Evolutionary conservation across 2,329 filamentous ascomycete species (phyloP).

Genomic region (Paramyrothecium sp.): DNA sequence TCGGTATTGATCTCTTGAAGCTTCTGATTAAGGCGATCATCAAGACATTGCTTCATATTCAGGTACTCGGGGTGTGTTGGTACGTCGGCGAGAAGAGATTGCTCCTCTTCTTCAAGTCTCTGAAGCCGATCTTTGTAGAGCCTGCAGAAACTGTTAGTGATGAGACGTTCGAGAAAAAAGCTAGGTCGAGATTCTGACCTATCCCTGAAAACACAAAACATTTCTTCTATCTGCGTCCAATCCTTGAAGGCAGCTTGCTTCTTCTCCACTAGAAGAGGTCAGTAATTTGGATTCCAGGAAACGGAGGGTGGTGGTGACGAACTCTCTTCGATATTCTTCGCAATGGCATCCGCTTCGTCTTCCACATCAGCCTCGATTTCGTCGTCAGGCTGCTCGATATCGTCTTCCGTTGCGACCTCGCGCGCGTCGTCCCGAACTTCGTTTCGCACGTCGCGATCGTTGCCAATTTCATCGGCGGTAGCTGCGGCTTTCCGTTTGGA

Average conservation of each 20-base stretch:
- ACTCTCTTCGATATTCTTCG: conserved; percentile 66
- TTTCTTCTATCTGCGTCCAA: conserved; percentile 77
- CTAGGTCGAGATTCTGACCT: conserved; percentile 48
- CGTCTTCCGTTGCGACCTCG: conserved; percentile 35
- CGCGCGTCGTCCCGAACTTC: conserved; percentile 29
- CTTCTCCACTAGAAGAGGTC: conserved; percentile 59
- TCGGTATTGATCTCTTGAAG: conserved; percentile 73
- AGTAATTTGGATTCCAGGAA: conserved; percentile 12
- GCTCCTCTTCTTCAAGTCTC: conserved; percentile 71
- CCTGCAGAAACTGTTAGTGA: conserved; percentile 41
- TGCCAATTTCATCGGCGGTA: conserved; percentile 19
- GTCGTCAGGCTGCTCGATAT: conserved; percentile 47
- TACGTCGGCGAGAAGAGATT: conserved; percentile 55
- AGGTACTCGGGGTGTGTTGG: conserved; percentile 90
- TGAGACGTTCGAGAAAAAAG: neutral
- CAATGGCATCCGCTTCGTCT: conserved; percentile 57
- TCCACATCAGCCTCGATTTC: conserved; percentile 56
- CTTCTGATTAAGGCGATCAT: conserved; percentile 79
- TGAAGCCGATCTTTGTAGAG: conserved; percentile 87
- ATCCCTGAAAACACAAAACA: conserved; percentile 83
- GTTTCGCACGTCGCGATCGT: conserved; percentile 28
- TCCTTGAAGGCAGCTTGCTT: conserved; percentile 80
- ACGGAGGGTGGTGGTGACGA: conserved; percentile 27
- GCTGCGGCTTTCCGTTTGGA: conserved; percentile 35
- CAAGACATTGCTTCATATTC: conserved; percentile 83